A percentile compares a stretch with the other conserved stretches of the same genome.
Conservation (phyloP, 306 rosid species). For the Oxytropis ochrocephala region DNA sequence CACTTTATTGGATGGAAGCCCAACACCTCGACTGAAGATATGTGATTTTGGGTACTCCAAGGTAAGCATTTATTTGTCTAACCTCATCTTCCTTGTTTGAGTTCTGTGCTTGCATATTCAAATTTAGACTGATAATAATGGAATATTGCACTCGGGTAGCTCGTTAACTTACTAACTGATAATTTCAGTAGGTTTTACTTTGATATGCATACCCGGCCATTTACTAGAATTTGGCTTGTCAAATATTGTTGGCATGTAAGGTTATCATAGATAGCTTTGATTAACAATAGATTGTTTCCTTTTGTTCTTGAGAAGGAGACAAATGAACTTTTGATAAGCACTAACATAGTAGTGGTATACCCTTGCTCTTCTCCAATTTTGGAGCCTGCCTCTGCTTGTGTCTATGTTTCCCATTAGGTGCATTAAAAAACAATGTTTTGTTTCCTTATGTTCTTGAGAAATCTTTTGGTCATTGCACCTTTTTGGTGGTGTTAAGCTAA, state of each 20-base stretch:
- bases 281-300: background rate
- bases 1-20: slow-evolving; percentile 94
- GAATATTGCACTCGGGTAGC: background rate
- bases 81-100: background rate
- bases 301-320: no score
- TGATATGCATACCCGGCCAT: background rate
- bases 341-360: background rate
- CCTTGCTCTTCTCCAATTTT: background rate
- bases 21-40: slow-evolving; percentile 88
- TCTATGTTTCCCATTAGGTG: background rate
- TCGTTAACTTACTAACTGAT: background rate
- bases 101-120: background rate
- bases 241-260: background rate
- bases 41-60: slow-evolving; percentile 98
- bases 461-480: background rate
- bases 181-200: background rate
- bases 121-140: background rate
- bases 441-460: background rate
- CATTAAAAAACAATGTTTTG: background rate
- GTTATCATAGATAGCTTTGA: background rate
- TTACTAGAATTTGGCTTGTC: background rate
- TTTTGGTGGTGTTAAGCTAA: background rate
- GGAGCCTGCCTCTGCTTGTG: background rate
- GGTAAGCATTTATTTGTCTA: slow-evolving; percentile 36
- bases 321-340: background rate